These are phyloP conservation scores for Ceriops zippeliana DNA, from an alignment of 345 rosid genomes.

Conservation along the genomic window DNA sequence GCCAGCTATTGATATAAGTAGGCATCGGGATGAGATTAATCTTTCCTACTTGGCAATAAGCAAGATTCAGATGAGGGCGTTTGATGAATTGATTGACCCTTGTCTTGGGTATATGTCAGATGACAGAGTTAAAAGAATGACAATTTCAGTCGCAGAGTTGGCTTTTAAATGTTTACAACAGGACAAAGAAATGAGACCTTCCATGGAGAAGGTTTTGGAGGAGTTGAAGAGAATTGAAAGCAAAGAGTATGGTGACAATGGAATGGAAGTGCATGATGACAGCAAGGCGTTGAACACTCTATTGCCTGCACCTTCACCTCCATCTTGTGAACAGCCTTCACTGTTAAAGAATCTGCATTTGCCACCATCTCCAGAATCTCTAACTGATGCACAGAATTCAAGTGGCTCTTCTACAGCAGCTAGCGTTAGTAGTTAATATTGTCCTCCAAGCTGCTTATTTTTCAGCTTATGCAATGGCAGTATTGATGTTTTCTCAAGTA, in stretches of 20 bases:
- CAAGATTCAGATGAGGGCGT: not conserved
- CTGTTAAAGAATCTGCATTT: no score
- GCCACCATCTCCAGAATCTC: no score
- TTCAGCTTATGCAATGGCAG: no score
- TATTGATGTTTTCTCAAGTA: no score
- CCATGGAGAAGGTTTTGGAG: not conserved
- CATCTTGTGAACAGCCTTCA: no score
- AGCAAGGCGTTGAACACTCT: no score
- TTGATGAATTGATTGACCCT: slow-evolving; percentile 1
- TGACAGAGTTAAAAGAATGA: not conserved
- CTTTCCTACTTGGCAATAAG: not conserved
- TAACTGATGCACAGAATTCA: no score
- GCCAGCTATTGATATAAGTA: not conserved
- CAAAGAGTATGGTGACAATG: not conserved
- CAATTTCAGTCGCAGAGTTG: not conserved
- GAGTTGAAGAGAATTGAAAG: not conserved
- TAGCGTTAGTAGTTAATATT: no score
- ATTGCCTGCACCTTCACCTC: no score
- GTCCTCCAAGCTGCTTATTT: no score
- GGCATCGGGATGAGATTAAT: not conserved
- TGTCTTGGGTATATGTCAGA: not conserved
- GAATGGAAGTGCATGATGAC: no score
- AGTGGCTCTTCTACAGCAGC: no score
- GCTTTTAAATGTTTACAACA: not conserved
- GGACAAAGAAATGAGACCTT: not conserved